Conservation (phyloP, 768 basidiomycete genomes). For the Arthromyces matolae region DNA sequence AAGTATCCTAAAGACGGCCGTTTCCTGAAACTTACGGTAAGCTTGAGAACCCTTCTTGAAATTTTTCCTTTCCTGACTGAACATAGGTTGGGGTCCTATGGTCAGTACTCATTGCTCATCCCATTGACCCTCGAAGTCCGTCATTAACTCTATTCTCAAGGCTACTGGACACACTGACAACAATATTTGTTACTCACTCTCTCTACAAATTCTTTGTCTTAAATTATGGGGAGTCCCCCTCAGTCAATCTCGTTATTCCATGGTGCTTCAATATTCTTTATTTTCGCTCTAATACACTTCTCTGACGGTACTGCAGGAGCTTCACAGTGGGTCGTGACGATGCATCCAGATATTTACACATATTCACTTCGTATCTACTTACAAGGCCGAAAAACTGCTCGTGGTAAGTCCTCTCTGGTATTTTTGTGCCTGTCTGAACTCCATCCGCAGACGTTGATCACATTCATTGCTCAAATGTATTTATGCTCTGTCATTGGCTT, state of each 20-base stretch:
- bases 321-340: constrained; percentile 6
- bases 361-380: neutral
- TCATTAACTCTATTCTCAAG: neutral
- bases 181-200: constrained; percentile 9
- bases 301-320: no score
- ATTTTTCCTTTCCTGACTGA: neutral
- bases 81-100: constrained; percentile 5
- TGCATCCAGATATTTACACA: no score
- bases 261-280: neutral
- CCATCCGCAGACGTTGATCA: constrained; percentile 1
- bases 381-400: constrained; percentile 6
- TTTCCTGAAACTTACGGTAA: constrained; percentile 6
- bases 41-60: neutral
- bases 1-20: constrained; percentile 4
- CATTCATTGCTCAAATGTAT: constrained; percentile 10
- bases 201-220: constrained; percentile 8
- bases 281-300: neutral
- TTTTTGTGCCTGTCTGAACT: neutral
- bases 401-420: constrained; percentile 1
- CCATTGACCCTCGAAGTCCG: neutral
- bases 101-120: constrained; percentile 1
- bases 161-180: constrained; percentile 9
- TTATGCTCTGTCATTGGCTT: neutral
- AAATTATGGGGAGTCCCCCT: constrained; percentile 2
- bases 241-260: constrained; percentile 5